These are phyloP conservation scores for Auricularia sp. DNA, from an alignment of 768 basidiomycete genomes.

Conservation along the genomic window DNA sequence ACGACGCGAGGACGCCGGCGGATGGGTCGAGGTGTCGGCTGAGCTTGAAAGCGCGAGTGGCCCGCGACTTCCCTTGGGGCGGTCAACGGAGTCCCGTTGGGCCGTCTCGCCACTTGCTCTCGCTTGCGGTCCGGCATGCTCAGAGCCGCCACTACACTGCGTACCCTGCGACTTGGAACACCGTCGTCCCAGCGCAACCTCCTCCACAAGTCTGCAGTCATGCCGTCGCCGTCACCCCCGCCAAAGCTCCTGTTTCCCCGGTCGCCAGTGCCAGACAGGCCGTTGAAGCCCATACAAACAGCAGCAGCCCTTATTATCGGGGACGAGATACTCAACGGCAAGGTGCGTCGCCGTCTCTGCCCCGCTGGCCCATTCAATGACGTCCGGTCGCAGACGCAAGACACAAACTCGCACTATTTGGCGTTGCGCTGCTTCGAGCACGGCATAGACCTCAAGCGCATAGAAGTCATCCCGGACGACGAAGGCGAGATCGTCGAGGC, in stretches of 20 bases:
- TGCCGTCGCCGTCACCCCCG: neutral
- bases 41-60: no score
- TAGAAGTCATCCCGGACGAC: slow-evolving; percentile 87
- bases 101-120: no score
- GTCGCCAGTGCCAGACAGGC: slow-evolving; percentile 52
- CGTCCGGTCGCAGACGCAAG: slow-evolving; percentile 38
- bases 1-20: no score
- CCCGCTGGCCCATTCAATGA: neutral
- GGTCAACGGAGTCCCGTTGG: no score
- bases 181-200: neutral
- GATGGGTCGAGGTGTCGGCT: no score
- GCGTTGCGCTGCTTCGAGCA: slow-evolving; percentile 84
- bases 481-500: slow-evolving; percentile 87
- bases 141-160: no score
- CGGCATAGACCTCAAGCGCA: slow-evolving; percentile 71
- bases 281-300: slow-evolving; percentile 58
- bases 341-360: slow-evolving; percentile 17
- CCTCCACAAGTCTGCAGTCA: neutral
- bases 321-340: slow-evolving; percentile 88
- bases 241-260: slow-evolving; percentile 5
- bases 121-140: no score
- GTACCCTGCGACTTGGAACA: neutral
- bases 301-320: slow-evolving; percentile 72
- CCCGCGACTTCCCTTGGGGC: no score
- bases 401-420: slow-evolving; percentile 77